Evolutionary conservation across 2,329 filamentous ascomycete genomes (phyloP).

Genomic region (Escovopsis sp.): DNA sequence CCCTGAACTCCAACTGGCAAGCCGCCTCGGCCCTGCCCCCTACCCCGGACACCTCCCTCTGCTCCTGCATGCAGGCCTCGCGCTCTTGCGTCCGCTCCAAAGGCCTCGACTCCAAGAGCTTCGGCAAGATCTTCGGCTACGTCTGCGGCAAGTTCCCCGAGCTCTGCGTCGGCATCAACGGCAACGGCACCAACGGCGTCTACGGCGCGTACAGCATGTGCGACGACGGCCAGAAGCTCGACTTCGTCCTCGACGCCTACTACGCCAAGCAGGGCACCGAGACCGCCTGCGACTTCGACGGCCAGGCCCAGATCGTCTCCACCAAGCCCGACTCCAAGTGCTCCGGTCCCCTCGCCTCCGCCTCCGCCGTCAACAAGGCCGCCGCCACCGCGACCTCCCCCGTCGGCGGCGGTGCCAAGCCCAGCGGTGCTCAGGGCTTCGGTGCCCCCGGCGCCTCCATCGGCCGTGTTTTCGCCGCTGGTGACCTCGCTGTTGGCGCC

Average conservation of each 20-base stretch:
- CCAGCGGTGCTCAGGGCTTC: constrained; percentile 18
- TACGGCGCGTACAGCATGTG: constrained; percentile 75
- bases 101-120: constrained; percentile 40
- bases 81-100: constrained; percentile 54
- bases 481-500: constrained; percentile 31
- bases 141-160: constrained; percentile 46
- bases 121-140: constrained; percentile 54
- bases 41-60: constrained; percentile 61
- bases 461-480: constrained; percentile 26
- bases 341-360: constrained; percentile 41
- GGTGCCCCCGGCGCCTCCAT: constrained; percentile 21
- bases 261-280: constrained; percentile 38
- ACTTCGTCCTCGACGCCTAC: constrained; percentile 60
- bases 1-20: constrained; percentile 47
- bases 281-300: constrained; percentile 56
- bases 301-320: constrained; percentile 43
- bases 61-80: constrained; percentile 68
- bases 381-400: constrained; percentile 31
- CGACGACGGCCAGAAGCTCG: constrained; percentile 51
- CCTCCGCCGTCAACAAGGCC: constrained; percentile 38
- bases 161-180: constrained; percentile 52
- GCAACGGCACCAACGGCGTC: constrained; percentile 48
- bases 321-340: constrained; percentile 36
- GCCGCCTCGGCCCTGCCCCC: constrained; percentile 56
- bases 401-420: constrained; percentile 13